phyloP scores from a whole-genome alignment of 768 basidiomycete genomes.

The Leccinum pellstonianum region DNA sequence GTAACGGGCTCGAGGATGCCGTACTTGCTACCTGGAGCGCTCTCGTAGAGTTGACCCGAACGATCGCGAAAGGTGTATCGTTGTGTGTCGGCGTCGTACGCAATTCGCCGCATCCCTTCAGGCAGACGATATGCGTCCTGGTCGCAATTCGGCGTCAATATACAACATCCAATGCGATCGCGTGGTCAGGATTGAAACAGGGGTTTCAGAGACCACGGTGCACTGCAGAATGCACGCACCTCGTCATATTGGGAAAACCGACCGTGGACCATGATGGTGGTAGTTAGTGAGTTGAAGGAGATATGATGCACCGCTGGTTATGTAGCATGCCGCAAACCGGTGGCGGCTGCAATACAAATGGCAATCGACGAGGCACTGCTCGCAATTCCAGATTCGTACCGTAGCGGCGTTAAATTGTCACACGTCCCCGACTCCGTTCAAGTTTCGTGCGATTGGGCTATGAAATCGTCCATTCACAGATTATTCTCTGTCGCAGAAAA shows the following conservation, averaged over 20 bases:
- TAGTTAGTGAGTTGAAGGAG: neutral
- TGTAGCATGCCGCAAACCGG: too few species aligned
- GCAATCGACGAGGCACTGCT: too few species aligned
- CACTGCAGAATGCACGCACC: conserved; percentile 13
- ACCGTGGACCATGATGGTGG: conserved; percentile 8
- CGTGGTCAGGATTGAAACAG: neutral
- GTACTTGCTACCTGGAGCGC: conserved; percentile 44
- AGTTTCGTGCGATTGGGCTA: too few species aligned
- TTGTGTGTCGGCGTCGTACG: conserved; percentile 53
- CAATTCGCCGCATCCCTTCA: conserved; percentile 48
- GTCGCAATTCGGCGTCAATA: conserved; percentile 6
- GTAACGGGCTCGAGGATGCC: conserved; percentile 42
- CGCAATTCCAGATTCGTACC: too few species aligned
- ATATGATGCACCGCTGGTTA: neutral
- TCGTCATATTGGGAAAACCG: conserved; percentile 28
- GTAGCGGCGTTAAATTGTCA: too few species aligned
- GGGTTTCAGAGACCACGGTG: neutral
- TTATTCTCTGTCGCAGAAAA: too few species aligned
- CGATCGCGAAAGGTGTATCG: conserved; percentile 50
- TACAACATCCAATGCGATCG: neutral
- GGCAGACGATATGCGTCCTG: conserved; percentile 38
- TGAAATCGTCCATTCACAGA: too few species aligned
- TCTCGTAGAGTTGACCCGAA: conserved; percentile 43
- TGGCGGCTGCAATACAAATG: too few species aligned
- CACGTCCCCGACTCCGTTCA: too few species aligned